Conservation (phyloP, 331 rosid species). For the Acacia concinna region DNA sequence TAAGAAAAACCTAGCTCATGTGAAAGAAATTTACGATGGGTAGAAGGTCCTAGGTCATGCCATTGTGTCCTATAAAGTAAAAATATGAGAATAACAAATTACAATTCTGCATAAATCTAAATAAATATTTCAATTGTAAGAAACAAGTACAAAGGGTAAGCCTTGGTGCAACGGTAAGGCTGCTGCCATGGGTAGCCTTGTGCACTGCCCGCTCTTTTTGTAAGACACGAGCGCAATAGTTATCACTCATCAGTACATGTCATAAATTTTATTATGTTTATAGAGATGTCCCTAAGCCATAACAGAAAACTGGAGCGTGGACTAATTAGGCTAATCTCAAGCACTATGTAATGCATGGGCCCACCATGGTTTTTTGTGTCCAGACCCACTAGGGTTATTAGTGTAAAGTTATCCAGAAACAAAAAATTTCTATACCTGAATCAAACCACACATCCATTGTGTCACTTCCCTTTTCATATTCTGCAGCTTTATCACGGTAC, state of each 20-base stretch:
- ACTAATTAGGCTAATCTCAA: background rate
- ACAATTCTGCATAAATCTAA: background rate
- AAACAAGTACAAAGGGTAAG: no score
- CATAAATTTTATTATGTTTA: slow-evolving; percentile 1
- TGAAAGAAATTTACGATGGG: slow-evolving; percentile 18
- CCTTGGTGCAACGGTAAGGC: no score
- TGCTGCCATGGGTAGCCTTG: no score
- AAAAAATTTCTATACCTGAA: slow-evolving; percentile 63
- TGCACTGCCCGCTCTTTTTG: no score
- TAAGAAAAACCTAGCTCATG: slow-evolving; percentile 21
- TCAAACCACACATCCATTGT: slow-evolving; percentile 99
- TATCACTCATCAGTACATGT: background rate
- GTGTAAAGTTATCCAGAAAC: slow-evolving; percentile 13
- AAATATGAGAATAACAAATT: background rate
- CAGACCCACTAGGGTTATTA: background rate
- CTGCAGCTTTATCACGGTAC: slow-evolving; percentile 79
- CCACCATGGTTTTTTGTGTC: background rate
- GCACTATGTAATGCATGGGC: background rate
- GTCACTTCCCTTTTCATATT: slow-evolving; percentile 94
- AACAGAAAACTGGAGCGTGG: background rate
- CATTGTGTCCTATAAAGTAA: slow-evolving; percentile 6
- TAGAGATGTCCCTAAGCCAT: background rate
- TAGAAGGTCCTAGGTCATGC: slow-evolving; percentile 23
- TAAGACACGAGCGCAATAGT: slow-evolving; percentile 3
- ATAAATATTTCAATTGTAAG: slow-evolving; percentile 13